These are phyloP conservation scores for Tremellales sp. DNA, from an alignment of 1,284 basidiomycete genomes.

Conservation along the genomic window DNA sequence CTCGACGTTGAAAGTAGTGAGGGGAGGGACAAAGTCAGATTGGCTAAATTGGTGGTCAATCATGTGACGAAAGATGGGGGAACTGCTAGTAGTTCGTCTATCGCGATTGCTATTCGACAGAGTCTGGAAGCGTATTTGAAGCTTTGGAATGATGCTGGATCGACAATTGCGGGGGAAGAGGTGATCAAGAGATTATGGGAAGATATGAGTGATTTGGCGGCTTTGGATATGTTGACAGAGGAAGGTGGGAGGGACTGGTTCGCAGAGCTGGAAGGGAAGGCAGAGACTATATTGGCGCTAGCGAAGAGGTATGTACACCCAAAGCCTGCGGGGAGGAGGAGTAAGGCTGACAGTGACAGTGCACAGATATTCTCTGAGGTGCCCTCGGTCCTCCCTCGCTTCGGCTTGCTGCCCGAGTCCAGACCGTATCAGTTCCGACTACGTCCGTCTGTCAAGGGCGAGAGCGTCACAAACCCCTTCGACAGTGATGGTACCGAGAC, in stretches of 20 bases:
- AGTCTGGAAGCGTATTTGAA: slow-evolving; percentile 27
- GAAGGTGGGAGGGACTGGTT: slow-evolving; percentile 24
- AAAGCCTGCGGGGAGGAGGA: too few species aligned
- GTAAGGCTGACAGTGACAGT: too few species aligned
- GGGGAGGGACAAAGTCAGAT: slow-evolving; percentile 20
- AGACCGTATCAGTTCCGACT: slow-evolving; percentile 17
- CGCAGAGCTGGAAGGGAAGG: slow-evolving; percentile 38
- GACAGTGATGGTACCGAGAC: slow-evolving; percentile 3
- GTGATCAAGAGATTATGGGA: slow-evolving; percentile 1
- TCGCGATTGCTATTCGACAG: slow-evolving; percentile 16
- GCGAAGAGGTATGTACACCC: too few species aligned
- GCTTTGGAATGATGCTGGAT: slow-evolving; percentile 21
- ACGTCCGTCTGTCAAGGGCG: slow-evolving; percentile 12
- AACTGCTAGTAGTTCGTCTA: slow-evolving; percentile 15
- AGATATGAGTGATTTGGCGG: slow-evolving; percentile 30
- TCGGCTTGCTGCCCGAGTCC: too few species aligned
- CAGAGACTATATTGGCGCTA: too few species aligned
- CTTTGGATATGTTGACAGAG: slow-evolving; percentile 29
- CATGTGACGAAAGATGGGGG: slow-evolving; percentile 27
- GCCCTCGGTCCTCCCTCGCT: too few species aligned
- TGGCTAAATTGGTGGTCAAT: slow-evolving; percentile 32
- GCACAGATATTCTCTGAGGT: too few species aligned
- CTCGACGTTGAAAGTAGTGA: neutral
- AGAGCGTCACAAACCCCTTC: slow-evolving; percentile 12
- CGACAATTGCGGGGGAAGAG: neutral